phyloP scores from a whole-genome alignment of 2,329 filamentous ascomycete species.

The Nothophaeocryptopus gaeumannii region DNA sequence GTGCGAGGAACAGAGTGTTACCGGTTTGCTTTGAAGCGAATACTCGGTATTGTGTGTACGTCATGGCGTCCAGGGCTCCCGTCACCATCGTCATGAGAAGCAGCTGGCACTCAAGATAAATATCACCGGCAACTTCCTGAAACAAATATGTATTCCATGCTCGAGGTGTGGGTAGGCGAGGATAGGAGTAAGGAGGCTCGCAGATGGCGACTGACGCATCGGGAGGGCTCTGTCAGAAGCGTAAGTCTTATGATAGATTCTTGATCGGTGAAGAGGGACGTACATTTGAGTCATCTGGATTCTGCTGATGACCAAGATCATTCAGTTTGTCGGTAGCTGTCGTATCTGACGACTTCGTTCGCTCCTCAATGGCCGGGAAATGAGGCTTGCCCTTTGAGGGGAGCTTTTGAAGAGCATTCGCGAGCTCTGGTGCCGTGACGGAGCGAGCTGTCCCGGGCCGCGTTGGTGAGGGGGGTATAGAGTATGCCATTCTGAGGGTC shows the following conservation, averaged over 20 bases:
- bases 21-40: constrained; percentile 33
- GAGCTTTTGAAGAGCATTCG: constrained; percentile 13
- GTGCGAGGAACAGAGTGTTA: constrained; percentile 36
- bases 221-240: too few relatives aligned
- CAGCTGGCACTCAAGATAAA: constrained; percentile 27
- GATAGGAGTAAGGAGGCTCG: background rate
- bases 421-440: constrained; percentile 21
- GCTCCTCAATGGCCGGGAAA: constrained; percentile 2
- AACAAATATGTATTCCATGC: constrained; percentile 26
- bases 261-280: too few relatives aligned
- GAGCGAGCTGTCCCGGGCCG: constrained; percentile 26
- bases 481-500: background rate
- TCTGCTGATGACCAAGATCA: constrained; percentile 8
- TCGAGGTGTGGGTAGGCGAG: constrained; percentile 11
- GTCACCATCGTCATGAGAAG: constrained; percentile 31
- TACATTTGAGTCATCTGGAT: too few relatives aligned
- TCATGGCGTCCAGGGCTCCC: constrained; percentile 30
- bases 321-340: constrained; percentile 11
- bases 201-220: too few relatives aligned
- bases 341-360: constrained; percentile 1
- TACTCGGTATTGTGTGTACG: constrained; percentile 29
- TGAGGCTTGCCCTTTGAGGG: background rate
- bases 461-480: constrained; percentile 34
- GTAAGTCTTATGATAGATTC: too few relatives aligned
- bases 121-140: constrained; percentile 29